Conservation (phyloP, 2,329 filamentous ascomycete genomes). For the Venturia carpophila region DNA sequence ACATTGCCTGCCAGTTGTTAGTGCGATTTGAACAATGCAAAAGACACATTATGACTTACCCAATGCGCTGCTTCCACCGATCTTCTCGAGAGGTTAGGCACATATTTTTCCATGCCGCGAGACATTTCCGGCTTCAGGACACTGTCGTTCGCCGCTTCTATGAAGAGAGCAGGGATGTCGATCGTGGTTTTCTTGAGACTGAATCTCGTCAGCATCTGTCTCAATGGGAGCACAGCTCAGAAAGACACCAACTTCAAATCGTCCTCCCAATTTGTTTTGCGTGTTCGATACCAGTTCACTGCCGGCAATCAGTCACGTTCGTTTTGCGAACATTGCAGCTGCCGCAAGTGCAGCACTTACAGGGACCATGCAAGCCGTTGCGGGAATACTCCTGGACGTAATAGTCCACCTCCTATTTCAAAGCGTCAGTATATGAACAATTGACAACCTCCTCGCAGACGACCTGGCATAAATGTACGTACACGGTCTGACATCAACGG, state of each 20-base stretch:
- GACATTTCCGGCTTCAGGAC: conserved; percentile 68
- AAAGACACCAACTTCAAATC: conserved; percentile 44
- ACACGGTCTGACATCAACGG: conserved; percentile 56
- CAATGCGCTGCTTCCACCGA: conserved; percentile 71
- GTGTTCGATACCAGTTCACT: conserved; percentile 82
- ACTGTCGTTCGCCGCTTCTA: conserved; percentile 61
- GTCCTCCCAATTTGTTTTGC: conserved; percentile 66
- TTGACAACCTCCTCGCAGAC: not conserved
- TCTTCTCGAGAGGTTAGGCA: conserved; percentile 55
- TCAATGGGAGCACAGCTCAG: not conserved
- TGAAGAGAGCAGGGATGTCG: conserved; percentile 56
- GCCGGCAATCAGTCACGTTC: conserved; percentile 9
- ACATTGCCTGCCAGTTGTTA: conserved; percentile 45
- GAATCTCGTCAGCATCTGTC: not conserved
- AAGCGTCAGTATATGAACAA: conserved; percentile 16
- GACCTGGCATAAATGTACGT: conserved; percentile 22
- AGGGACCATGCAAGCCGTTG: conserved; percentile 67
- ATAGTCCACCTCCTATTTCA: conserved; percentile 56
- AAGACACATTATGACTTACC: conserved; percentile 30
- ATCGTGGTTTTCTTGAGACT: conserved; percentile 27
- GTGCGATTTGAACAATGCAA: not conserved
- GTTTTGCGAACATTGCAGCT: too few relatives aligned
- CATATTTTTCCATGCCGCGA: conserved; percentile 58
- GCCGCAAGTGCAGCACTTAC: conserved; percentile 37
- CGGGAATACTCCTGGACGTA: conserved; percentile 66